Evolutionary conservation across 2,329 filamentous ascomycete species (phyloP), one percentile per base, ranked within the genome.

Genomic region (Aschersonia sp.): DNA sequence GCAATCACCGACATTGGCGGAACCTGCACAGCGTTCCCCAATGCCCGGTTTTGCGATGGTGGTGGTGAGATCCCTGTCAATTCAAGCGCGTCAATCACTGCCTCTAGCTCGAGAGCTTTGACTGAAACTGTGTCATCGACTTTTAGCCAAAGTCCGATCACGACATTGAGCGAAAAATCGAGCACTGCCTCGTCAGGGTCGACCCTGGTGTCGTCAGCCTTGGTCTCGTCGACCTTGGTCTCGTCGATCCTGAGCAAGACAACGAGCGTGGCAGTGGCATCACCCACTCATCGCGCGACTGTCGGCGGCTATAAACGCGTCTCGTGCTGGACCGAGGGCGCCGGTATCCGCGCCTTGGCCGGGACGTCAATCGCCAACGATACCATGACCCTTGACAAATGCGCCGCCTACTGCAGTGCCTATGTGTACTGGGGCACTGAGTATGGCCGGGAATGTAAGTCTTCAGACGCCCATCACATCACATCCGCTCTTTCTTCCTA

Each of bases 341-440:
- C 60, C 9, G 63, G 59, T 30, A 56, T 51, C 6, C 67, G 74
- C n/a, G 72, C 73, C 4, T 61, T 77, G 5, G 48, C 51, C 12
- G 68, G 61, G 29, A 61, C 60, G 4, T 52, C 59, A 4, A 69
- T 66, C 45, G 68, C 65, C 28, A 68, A 71, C 51, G 68, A 74
- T 40, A 60, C 60, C 29, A 74, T 75, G 71, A 75, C 72, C 2
- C 58, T 73, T 7, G 70, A 73, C 48, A 63, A 59, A 42, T 75
- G 72, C 56, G 64, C 66, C 61, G 51, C 52, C 2, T 71, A 67
- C 58, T 75, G 72, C 61, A 65, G 63, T 2, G 62, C 61, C 1
- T 75, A 66, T 55, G 59, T 62, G 44, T 74, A 70, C 53, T 75
- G 67, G 61, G 73, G 68, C 3, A 69, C 72, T 5, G 72, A 77